Base-by-base conservation (phyloP, 1,284 basidiomycete genomes). In the Neotropicomus parvogracilis region DNA sequence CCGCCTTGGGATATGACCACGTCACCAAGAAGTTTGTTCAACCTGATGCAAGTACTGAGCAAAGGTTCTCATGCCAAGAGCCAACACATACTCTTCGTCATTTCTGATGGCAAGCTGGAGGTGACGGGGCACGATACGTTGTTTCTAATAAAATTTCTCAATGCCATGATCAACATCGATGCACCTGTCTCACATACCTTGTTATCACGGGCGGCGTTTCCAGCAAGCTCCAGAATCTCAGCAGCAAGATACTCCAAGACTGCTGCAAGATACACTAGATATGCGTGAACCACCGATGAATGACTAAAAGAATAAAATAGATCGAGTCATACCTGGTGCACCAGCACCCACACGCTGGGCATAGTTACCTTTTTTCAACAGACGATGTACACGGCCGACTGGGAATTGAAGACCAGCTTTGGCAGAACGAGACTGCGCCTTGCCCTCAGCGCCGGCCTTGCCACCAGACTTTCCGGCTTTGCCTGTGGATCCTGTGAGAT, bases 1-100 rank as follows among this genome's bases (percentile, higher is more conserved):
- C 91, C 91, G 74, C 91, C 91, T 65, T 94, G 90, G 20, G 86
- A 90, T 74, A 94, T 93, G 64, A 90, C 84, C 55, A 93, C 91
- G 59, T 83, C 78, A 41, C 91, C 90, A 40, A 94, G 78, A 38
- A 91, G 80, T 62, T 81, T 86, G 70, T 83, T 81, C 62, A 87
- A 65, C 60, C 80, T 82, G 53, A n/a, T 8, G 27, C 40, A 52
- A 20, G 59, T 3, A 47, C 50, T 51, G 20, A 44, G 42, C 20
- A 31, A 35, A 12, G 12, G 29, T 16, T 34, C 9, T 14, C 8
- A 24, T 8, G 34, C 12, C 20, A 13, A 33, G 33, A 54, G 58
- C 61, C 60, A 56, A 65, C 11, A 73, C 80, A 56, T 57, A 82
- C 83, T 91, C 88, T 62, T 91, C 88, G 53, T 91, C 88, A 69